Evolutionary conservation across 441 rosid genomes (phyloP).

Genomic region (Hura crepitans): DNA sequence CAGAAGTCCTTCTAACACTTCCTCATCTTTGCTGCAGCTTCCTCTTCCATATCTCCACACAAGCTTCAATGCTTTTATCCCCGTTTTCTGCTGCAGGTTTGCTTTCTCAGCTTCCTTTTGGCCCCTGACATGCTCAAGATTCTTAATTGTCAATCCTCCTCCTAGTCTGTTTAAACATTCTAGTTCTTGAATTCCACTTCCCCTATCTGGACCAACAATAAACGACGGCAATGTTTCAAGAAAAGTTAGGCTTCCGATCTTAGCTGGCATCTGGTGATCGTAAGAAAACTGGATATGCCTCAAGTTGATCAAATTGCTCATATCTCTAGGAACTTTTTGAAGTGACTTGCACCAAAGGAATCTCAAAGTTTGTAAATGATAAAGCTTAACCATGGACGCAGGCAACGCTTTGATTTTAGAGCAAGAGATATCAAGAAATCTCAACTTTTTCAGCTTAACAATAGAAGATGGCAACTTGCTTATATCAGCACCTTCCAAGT

Average conservation of each 20-base stretch:
- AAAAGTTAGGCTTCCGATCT: not conserved
- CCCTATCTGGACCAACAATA: slow-evolving; percentile 19
- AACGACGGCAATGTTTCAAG: slow-evolving; percentile 17
- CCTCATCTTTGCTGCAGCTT: slow-evolving; percentile 14
- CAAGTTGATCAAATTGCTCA: slow-evolving; percentile 21
- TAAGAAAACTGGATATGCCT: slow-evolving; percentile 11
- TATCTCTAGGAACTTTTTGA: slow-evolving; percentile 17
- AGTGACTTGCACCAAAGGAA: slow-evolving; percentile 17
- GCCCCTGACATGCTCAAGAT: slow-evolving; percentile 17
- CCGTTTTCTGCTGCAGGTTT: slow-evolving; percentile 12
- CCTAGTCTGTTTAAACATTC: slow-evolving; percentile 13
- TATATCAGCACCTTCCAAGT: slow-evolving; percentile 10
- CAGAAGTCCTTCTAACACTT: slow-evolving; percentile 23
- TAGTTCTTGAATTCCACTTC: slow-evolving; percentile 21
- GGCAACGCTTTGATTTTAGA: slow-evolving; percentile 20
- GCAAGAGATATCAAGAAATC: slow-evolving; percentile 25
- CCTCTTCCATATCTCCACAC: not conserved
- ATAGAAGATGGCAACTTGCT: slow-evolving; percentile 8
- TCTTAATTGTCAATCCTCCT: slow-evolving; percentile 11
- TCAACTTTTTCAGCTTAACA: slow-evolving; percentile 17
- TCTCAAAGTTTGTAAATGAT: not conserved
- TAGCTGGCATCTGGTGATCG: not conserved
- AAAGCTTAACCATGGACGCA: slow-evolving; percentile 16
- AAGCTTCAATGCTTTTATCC: not conserved
- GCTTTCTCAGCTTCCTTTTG: slow-evolving; percentile 18